phyloP scores from a whole-genome alignment of 2,329 filamentous ascomycete species.

The Cytospora paraplurivora region DNA sequence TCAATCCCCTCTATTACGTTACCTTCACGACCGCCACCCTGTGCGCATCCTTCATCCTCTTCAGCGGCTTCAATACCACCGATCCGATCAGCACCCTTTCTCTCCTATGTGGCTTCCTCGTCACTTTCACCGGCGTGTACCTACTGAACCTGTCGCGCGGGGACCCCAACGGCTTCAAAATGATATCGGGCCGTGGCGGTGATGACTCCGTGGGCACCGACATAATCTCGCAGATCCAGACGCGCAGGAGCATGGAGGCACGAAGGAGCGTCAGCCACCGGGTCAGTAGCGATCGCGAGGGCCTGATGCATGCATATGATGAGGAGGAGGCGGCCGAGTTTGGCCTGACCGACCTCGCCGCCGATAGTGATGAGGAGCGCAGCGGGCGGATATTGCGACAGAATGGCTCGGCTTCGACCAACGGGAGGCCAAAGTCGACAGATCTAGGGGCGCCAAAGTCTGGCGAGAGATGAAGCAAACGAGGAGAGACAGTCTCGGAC shows the following conservation, averaged over 20 bases:
- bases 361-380: conserved; percentile 70
- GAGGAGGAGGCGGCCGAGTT: conserved; percentile 75
- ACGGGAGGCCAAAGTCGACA: conserved; percentile 44
- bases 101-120: conserved; percentile 86
- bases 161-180: conserved; percentile 77
- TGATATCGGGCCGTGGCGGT: conserved; percentile 62
- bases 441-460: conserved; percentile 54
- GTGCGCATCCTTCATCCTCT: conserved; percentile 93
- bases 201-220: conserved; percentile 87
- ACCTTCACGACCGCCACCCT: conserved; percentile 95
- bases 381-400: conserved; percentile 41
- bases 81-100: conserved; percentile 91
- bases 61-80: conserved; percentile 93
- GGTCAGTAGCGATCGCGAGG: conserved; percentile 70
- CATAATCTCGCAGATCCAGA: conserved; percentile 84
- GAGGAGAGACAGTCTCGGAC: background rate
- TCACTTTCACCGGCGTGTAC: conserved; percentile 95
- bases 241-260: conserved; percentile 89
- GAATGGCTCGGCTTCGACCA: conserved; percentile 43
- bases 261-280: conserved; percentile 70
- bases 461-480: conserved; percentile 36
- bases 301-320: conserved; percentile 86
- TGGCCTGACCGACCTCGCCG: conserved; percentile 75
- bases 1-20: conserved; percentile 96
- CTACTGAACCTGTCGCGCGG: conserved; percentile 91